These are phyloP conservation scores for Acacia confusa DNA, from an alignment of 306 rosid species.

Conservation along the genomic window DNA sequence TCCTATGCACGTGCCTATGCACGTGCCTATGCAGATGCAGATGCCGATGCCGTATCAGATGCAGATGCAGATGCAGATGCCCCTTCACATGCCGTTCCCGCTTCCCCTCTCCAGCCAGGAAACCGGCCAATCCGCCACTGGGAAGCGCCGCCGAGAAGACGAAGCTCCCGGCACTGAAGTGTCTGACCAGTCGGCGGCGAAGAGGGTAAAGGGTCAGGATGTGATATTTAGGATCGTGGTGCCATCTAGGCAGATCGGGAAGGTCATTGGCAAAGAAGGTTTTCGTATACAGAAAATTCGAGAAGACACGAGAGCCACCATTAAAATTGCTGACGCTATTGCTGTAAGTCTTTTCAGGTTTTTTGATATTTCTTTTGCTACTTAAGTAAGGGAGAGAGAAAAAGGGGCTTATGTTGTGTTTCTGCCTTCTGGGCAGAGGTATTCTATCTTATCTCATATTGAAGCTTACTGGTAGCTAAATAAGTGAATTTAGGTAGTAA, in stretches of 20 bases:
- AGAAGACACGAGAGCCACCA: constrained; percentile 67
- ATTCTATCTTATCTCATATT: neutral
- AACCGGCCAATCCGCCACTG: constrained; percentile 27
- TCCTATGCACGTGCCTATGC: constrained; percentile 29
- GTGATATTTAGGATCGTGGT: constrained; percentile 80
- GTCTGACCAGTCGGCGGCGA: constrained; percentile 49
- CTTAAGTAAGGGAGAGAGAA: neutral
- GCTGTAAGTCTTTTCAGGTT: constrained; percentile 45
- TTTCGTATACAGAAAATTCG: constrained; percentile 88
- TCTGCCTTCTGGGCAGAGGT: neutral
- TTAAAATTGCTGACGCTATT: constrained; percentile 85
- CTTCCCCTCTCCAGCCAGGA: constrained; percentile 37
- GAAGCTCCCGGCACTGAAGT: constrained; percentile 33
- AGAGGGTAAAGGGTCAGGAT: constrained; percentile 69
- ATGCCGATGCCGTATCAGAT: constrained; percentile 33
- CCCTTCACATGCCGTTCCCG: constrained; percentile 39
- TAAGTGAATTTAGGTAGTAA: neutral
- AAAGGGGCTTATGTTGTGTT: neutral
- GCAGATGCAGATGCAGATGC: constrained; percentile 32
- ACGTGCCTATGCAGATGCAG: constrained; percentile 29
- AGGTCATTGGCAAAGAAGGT: constrained; percentile 93
- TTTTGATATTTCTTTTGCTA: neutral
- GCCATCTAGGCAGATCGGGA: constrained; percentile 92
- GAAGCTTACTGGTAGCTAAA: constrained; percentile 6
- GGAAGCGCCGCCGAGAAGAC: constrained; percentile 85